phyloP scores from a whole-genome alignment of 352 stramenopile genomes.

The Ophiocytium majus region DNA sequence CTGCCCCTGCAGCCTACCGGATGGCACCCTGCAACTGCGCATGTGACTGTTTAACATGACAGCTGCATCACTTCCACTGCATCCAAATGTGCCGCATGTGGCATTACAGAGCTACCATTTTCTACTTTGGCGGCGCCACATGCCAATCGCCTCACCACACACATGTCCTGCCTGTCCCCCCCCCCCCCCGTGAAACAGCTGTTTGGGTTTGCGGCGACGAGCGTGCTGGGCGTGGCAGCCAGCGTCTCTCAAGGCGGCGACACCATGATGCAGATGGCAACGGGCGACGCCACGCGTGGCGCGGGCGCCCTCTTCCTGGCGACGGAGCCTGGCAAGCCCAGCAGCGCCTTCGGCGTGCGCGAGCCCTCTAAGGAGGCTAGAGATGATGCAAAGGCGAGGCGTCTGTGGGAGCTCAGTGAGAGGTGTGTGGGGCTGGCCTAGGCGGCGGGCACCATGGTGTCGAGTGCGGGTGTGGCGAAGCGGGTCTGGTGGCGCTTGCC shows the following conservation, averaged over 20 bases:
- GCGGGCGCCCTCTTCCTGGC: slow-evolving; percentile 44
- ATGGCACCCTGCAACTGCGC: too few species aligned
- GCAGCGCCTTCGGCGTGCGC: slow-evolving; percentile 38
- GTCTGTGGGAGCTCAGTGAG: slow-evolving; percentile 56
- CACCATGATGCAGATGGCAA: slow-evolving; percentile 52
- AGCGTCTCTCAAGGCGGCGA: slow-evolving; percentile 51
- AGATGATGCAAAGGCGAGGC: slow-evolving; percentile 63
- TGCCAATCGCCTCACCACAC: too few species aligned
- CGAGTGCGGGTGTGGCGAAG: too few species aligned
- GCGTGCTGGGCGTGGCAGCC: slow-evolving; percentile 50
- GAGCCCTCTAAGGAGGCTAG: slow-evolving; percentile 72
- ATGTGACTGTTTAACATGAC: too few species aligned
- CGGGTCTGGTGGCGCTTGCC: too few species aligned
- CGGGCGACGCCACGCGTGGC: slow-evolving; percentile 11
- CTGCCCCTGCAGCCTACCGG: too few species aligned
- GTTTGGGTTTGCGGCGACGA: slow-evolving; percentile 55
- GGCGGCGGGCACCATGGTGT: neutral
- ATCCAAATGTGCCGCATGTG: too few species aligned
- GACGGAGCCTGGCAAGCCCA: slow-evolving; percentile 52
- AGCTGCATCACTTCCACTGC: too few species aligned
- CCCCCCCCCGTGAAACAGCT: too few species aligned
- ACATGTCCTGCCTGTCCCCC: too few species aligned
- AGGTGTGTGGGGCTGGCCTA: slow-evolving; percentile 31
- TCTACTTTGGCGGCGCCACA: too few species aligned
- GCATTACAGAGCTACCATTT: too few species aligned